phyloP scores from a whole-genome alignment of 257 asterid genomes.

The Voacanga thouarsii region DNA sequence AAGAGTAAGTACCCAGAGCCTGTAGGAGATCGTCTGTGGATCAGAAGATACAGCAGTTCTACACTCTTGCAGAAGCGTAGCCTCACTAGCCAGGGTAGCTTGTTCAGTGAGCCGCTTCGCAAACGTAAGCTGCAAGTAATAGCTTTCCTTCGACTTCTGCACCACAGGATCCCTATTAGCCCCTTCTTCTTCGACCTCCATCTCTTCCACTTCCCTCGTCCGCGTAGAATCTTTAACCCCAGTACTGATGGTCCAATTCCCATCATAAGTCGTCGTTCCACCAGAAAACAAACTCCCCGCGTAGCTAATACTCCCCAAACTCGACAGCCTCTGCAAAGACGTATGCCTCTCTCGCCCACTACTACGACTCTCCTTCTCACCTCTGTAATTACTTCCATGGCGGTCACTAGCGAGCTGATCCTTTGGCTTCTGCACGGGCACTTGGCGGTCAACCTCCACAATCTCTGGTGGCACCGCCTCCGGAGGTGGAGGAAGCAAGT shows the following conservation, averaged over 20 bases:
- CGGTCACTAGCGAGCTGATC: constrained; percentile 18
- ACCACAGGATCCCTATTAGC: constrained; percentile 24
- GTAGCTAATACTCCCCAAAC: constrained; percentile 73
- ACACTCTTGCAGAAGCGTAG: constrained; percentile 43
- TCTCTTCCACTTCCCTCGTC: constrained; percentile 42
- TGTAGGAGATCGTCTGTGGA: constrained; percentile 59
- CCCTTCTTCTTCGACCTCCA: constrained; percentile 21
- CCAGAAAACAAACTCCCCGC: constrained; percentile 79
- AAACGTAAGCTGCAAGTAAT: constrained; percentile 60
- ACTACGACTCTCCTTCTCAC: constrained; percentile 29
- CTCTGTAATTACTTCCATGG: constrained; percentile 34
- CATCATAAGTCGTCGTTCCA: constrained; percentile 66
- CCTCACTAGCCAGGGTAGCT: constrained; percentile 53
- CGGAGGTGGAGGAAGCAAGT: constrained; percentile 38
- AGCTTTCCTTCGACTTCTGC: constrained; percentile 58
- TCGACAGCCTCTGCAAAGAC: constrained; percentile 65
- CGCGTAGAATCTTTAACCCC: constrained; percentile 38
- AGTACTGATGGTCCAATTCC: constrained; percentile 58
- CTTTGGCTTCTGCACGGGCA: constrained; percentile 12
- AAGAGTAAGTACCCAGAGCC: constrained; percentile 64
- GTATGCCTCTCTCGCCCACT: constrained; percentile 46
- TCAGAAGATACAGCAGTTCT: constrained; percentile 49
- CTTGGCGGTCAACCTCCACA: constrained; percentile 22
- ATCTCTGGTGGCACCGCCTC: constrained; percentile 30
- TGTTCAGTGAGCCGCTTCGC: constrained; percentile 67